Conservation (phyloP, 2,329 filamentous ascomycete species). For the Colletotrichum tanaceti region DNA sequence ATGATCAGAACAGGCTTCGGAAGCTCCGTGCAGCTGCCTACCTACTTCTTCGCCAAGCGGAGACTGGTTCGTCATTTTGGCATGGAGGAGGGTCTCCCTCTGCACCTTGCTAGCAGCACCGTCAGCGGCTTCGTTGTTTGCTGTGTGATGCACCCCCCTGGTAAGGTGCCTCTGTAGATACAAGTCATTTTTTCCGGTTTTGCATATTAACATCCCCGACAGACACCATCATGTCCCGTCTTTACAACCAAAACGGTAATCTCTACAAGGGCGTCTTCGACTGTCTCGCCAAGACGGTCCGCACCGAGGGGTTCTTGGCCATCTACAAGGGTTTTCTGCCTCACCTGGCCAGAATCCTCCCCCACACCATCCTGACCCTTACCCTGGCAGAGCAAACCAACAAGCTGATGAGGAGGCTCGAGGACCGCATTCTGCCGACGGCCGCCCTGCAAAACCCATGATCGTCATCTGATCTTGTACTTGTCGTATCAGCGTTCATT, state of each 20-base stretch:
- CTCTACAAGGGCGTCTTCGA: conserved; percentile 95
- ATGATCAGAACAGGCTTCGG: conserved; percentile 98
- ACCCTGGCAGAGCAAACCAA: conserved; percentile 97
- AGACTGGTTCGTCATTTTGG: conserved; percentile 82
- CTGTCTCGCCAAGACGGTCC: conserved; percentile 89
- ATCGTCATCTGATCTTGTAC: conserved; percentile 31
- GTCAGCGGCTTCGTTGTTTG: conserved; percentile 96
- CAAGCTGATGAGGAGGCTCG: conserved; percentile 85
- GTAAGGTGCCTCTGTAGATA: conserved; percentile 57
- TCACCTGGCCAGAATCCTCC: conserved; percentile 91
- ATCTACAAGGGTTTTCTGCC: conserved; percentile 99
- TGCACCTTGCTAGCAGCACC: conserved; percentile 90
- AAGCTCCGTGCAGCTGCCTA: conserved; percentile 94
- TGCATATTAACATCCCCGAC: conserved; percentile 29
- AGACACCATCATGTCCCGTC: conserved; percentile 98
- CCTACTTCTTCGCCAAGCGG: conserved; percentile 97
- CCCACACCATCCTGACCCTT: conserved; percentile 94
- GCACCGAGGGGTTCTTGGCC: conserved; percentile 89
- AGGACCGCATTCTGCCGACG: conserved; percentile 66
- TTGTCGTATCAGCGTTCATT: conserved; percentile 37
- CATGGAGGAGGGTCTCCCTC: conserved; percentile 88
- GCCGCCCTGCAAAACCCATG: conserved; percentile 49
- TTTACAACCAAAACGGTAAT: conserved; percentile 99
- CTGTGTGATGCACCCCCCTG: conserved; percentile 96
- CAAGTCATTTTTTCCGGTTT: not conserved